These are phyloP conservation scores for Gaertneriomyces semiglobifer DNA, from an alignment of 192 early-diverging fungal species.

Conservation along the genomic window DNA sequence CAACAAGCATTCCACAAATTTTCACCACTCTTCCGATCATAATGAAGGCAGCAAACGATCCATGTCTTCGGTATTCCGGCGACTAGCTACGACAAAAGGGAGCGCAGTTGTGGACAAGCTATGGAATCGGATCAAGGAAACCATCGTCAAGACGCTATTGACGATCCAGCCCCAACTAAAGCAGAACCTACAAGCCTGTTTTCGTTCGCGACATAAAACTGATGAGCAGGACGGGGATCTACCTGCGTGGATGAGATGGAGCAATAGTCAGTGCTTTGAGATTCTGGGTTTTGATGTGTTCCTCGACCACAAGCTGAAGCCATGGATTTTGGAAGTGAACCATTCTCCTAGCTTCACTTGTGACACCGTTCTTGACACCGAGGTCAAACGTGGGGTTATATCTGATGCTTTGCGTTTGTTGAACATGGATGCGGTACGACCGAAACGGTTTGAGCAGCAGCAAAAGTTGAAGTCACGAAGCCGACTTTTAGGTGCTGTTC, in stretches of 20 bases:
- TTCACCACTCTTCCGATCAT: slow-evolving; percentile 31
- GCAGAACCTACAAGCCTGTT: slow-evolving; percentile 46
- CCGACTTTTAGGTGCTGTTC: slow-evolving; percentile 24
- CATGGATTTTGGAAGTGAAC: slow-evolving; percentile 63
- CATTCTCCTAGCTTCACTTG: slow-evolving; percentile 59
- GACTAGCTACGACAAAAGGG: slow-evolving; percentile 19
- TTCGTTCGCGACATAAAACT: slow-evolving; percentile 14
- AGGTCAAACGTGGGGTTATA: slow-evolving; percentile 54
- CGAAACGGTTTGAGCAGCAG: slow-evolving; percentile 33
- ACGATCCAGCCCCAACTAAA: slow-evolving; percentile 50
- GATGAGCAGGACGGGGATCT: background rate
- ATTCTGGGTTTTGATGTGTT: slow-evolving; percentile 63
- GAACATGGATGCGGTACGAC: slow-evolving; percentile 28
- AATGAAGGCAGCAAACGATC: slow-evolving; percentile 43
- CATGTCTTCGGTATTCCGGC: slow-evolving; percentile 38
- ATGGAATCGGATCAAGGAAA: slow-evolving; percentile 47
- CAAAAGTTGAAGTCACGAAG: slow-evolving; percentile 37
- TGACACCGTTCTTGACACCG: slow-evolving; percentile 50
- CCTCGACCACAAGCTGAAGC: slow-evolving; percentile 55
- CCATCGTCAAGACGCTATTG: slow-evolving; percentile 53
- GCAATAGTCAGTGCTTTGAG: slow-evolving; percentile 52
- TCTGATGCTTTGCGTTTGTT: slow-evolving; percentile 45
- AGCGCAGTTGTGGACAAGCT: slow-evolving; percentile 23
- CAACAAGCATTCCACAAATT: slow-evolving; percentile 53
- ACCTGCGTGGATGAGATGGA: background rate